A percentile compares a stretch with the other conserved stretches of the same genome.
Conservation (phyloP, 2,329 filamentous ascomycete species). For the Sclerotinia subarctica region DNA sequence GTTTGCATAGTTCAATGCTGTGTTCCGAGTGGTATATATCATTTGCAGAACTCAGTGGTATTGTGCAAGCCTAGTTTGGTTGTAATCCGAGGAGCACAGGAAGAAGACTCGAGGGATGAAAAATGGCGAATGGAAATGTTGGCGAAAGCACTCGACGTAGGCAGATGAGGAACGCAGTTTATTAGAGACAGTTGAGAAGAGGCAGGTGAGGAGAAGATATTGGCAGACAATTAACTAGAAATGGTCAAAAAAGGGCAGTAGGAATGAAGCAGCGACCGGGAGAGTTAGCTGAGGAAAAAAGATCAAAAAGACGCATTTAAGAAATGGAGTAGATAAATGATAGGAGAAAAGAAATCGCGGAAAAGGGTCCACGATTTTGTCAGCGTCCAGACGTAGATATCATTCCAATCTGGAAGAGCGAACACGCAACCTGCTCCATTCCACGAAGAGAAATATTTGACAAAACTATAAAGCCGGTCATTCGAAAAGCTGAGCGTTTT, state of each 20-base stretch:
- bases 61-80: not conserved
- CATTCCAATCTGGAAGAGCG: no score
- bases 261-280: not conserved
- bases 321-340: no score
- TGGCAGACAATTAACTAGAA: not conserved
- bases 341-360: rapidly evolving
- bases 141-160: not conserved
- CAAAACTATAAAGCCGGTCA: not conserved
- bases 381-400: not conserved
- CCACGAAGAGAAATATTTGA: not conserved
- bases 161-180: not conserved
- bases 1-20: not conserved
- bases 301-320: not conserved
- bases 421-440: no score
- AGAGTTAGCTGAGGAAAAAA: not conserved
- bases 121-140: no score
- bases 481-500: no score
- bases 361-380: not conserved
- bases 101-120: no score
- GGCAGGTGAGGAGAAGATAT: not conserved
- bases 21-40: not conserved
- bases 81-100: not conserved
- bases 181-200: not conserved
- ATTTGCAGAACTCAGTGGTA: not conserved
- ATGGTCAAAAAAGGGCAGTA: not conserved